Conservation (phyloP, 495 filamentous ascomycete species). For the Pyrenula massariospora region DNA sequence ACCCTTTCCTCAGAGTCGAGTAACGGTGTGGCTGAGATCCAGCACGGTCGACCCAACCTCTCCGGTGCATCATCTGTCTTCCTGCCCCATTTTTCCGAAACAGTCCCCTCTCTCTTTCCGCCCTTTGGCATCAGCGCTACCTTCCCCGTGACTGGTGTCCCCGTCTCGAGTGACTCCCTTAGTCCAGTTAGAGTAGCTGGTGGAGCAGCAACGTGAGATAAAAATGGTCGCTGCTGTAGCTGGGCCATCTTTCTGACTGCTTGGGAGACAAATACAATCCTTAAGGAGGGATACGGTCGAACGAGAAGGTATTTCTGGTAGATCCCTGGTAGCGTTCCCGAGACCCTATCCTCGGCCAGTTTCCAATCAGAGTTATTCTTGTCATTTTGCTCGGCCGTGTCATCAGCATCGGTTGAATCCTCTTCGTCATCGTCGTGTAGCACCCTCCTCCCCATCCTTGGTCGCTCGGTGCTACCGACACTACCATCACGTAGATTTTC, state of each 20-base stretch:
- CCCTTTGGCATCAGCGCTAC: conserved; percentile 42
- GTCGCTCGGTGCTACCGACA: background rate
- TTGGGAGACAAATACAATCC: conserved; percentile 52
- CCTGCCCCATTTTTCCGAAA: background rate
- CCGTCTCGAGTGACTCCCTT: conserved; percentile 38
- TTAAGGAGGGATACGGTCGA: conserved; percentile 48
- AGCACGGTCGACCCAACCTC: conserved; percentile 35
- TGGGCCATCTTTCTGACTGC: conserved; percentile 41
- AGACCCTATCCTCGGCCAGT: background rate
- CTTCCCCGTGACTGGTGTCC: conserved; percentile 52
- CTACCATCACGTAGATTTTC: background rate
- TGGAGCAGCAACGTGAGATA: conserved; percentile 42
- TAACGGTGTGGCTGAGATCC: conserved; percentile 53
- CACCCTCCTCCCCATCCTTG: background rate
- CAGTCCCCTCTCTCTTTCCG: background rate
- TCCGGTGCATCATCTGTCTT: conserved; percentile 15
- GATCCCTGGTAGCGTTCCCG: conserved; percentile 1
- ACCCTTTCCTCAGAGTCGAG: conserved; percentile 41
- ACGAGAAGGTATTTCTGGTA: conserved; percentile 45
- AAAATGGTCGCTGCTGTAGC: conserved; percentile 48
- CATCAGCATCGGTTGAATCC: background rate
- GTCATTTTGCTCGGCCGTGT: background rate
- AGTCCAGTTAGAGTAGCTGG: conserved; percentile 39
- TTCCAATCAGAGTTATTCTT: background rate
- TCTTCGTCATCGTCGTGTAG: background rate